Evolutionary conservation across 768 basidiomycete species (phyloP).

Genomic region (Phanerochaete carnosa): DNA sequence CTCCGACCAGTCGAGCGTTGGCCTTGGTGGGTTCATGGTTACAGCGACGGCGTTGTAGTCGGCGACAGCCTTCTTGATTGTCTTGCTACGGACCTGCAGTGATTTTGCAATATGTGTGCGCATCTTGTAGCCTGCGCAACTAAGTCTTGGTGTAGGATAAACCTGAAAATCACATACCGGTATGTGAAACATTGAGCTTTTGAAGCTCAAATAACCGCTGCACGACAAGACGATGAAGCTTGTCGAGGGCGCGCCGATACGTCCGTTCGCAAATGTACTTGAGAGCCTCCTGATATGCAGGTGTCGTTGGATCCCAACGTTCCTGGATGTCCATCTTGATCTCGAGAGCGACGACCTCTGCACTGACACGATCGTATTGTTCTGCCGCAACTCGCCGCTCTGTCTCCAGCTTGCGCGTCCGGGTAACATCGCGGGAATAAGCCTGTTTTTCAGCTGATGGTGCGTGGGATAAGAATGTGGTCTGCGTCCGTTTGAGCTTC

Average conservation of each 20-base stretch:
- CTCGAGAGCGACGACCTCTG: slow-evolving; percentile 15
- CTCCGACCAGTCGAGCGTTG: slow-evolving; percentile 22
- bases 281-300: slow-evolving; percentile 21
- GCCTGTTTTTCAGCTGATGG: neutral
- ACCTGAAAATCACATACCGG: slow-evolving; percentile 24
- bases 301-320: slow-evolving; percentile 24
- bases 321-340: slow-evolving; percentile 22
- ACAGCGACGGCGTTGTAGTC: slow-evolving; percentile 28
- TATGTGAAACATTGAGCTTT: slow-evolving; percentile 33
- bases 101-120: slow-evolving; percentile 30
- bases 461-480: neutral
- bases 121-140: slow-evolving; percentile 25
- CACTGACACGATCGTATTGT: slow-evolving; percentile 11
- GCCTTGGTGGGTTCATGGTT: slow-evolving; percentile 19
- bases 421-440: slow-evolving; percentile 12
- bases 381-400: slow-evolving; percentile 19
- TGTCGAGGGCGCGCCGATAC: slow-evolving; percentile 29
- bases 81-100: slow-evolving; percentile 23
- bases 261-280: slow-evolving; percentile 16
- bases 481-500: neutral
- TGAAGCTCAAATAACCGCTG: slow-evolving; percentile 37
- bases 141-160: too few species aligned
- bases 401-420: slow-evolving; percentile 24
- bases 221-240: slow-evolving; percentile 31
- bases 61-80: slow-evolving; percentile 25